Conservation (phyloP, 2,329 filamentous ascomycete genomes). For the Herpotrichia juniperi region DNA sequence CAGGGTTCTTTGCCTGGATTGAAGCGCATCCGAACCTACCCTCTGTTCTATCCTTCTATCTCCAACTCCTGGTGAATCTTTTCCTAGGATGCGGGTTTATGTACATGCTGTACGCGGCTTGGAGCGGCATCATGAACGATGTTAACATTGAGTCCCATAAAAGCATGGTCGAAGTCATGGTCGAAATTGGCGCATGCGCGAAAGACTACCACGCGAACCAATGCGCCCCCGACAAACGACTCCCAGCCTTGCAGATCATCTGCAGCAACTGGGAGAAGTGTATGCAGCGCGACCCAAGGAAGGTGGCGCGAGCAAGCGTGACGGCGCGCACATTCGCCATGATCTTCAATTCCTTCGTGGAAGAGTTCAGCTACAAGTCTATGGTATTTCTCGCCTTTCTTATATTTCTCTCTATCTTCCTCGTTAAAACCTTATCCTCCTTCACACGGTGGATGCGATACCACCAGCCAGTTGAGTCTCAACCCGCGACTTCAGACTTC, state of each 20-base stretch:
- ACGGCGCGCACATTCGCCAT: slow-evolving; percentile 87
- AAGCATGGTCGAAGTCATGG: slow-evolving; percentile 70
- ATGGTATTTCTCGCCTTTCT: slow-evolving; percentile 57
- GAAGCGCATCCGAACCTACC: slow-evolving; percentile 70
- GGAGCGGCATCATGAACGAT: slow-evolving; percentile 74
- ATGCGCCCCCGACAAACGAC: slow-evolving; percentile 69
- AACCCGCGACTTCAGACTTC: not conserved
- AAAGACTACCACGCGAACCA: slow-evolving; percentile 76
- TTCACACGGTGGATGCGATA: not conserved
- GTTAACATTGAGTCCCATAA: slow-evolving; percentile 74
- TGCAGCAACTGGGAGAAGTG: slow-evolving; percentile 86
- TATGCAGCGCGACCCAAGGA: slow-evolving; percentile 82
- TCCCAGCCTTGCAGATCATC: slow-evolving; percentile 73
- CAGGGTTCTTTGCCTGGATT: slow-evolving; percentile 65
- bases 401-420: slow-evolving; percentile 6
- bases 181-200: slow-evolving; percentile 75
- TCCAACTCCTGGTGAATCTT: slow-evolving; percentile 70
- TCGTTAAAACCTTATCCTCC: not conserved
- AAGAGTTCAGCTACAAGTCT: slow-evolving; percentile 85
- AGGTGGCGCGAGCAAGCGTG: slow-evolving; percentile 78
- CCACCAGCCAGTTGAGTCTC: not conserved
- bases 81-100: slow-evolving; percentile 62
- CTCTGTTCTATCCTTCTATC: slow-evolving; percentile 69
- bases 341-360: slow-evolving; percentile 93
- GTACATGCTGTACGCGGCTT: slow-evolving; percentile 73